Evolutionary conservation across 306 rosid species (phyloP).

Genomic region (Abrus precatorius): DNA sequence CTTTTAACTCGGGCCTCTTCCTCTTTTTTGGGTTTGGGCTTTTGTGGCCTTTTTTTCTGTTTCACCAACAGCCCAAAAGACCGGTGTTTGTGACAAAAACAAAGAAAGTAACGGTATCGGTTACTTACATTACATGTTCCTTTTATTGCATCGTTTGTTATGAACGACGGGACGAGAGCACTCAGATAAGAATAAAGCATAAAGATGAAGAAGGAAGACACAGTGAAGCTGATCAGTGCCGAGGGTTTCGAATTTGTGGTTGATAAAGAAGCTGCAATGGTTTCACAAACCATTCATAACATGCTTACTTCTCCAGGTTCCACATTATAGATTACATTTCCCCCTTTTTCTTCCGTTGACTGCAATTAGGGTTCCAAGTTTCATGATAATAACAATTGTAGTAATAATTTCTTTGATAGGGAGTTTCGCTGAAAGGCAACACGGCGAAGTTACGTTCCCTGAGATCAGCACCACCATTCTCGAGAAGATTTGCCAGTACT

Average conservation of each 20-base stretch:
- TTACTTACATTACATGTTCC: neutral
- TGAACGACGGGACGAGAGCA: neutral
- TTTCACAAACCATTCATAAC: slow-evolving; percentile 95
- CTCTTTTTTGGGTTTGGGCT: neutral
- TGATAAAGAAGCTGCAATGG: slow-evolving; percentile 98
- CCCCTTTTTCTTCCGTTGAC: neutral
- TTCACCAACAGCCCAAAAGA: too few relatives aligned
- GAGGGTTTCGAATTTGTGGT: slow-evolving; percentile 95
- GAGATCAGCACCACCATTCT: slow-evolving; percentile 97
- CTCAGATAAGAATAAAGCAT: neutral
- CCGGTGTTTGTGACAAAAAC: too few relatives aligned
- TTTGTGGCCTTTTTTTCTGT: too few relatives aligned
- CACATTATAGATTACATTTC: slow-evolving; percentile 52
- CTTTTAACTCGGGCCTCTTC: too few relatives aligned
- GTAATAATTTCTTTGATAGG: slow-evolving; percentile 55
- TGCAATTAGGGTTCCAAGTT: slow-evolving; percentile 44
- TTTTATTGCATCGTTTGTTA: neutral
- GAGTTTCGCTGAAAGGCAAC: slow-evolving; percentile 86
- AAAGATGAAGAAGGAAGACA: slow-evolving; percentile 86
- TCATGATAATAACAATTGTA: neutral
- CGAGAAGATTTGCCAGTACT: slow-evolving; percentile 98
- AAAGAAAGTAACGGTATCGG: neutral
- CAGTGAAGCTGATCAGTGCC: slow-evolving; percentile 88
- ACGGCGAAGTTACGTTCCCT: slow-evolving; percentile 89
- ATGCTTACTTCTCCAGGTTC: slow-evolving; percentile 99